Percentiles rank a stretch among this genome's conserved stretches.
These are phyloP conservation scores for Cladosporium sphaerospermum DNA, from an alignment of 2,329 filamentous ascomycete genomes.

Conservation along the genomic window DNA sequence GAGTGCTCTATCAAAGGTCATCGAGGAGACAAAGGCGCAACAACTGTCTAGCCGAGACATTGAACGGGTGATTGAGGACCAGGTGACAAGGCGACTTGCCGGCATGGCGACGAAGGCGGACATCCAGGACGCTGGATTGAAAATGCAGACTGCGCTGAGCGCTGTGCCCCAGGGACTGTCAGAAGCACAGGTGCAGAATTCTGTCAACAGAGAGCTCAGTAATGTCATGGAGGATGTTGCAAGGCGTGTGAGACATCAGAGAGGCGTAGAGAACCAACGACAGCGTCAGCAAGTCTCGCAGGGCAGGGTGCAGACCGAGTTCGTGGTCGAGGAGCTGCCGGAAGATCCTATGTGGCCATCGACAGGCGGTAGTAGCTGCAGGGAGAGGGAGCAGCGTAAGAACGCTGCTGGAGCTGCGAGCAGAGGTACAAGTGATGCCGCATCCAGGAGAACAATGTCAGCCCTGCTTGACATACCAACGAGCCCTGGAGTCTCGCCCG, in stretches of 20 bases:
- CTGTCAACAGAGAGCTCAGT: conserved; percentile 10
- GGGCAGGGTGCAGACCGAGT: background rate
- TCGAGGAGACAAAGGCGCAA: conserved; percentile 10
- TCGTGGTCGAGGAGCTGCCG: conserved; percentile 4
- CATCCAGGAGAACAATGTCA: too few species aligned
- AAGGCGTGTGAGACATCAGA: background rate
- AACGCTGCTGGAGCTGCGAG: too few species aligned
- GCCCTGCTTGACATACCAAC: too few species aligned
- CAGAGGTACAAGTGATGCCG: too few species aligned
- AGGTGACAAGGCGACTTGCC: conserved; percentile 7
- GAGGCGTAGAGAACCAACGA: background rate
- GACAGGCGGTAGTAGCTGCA: too few species aligned
- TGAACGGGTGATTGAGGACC: conserved; percentile 11
- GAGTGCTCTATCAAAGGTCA: conserved; percentile 10
- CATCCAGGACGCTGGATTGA: conserved; percentile 6
- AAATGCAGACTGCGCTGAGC: conserved; percentile 13
- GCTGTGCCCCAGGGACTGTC: conserved; percentile 3
- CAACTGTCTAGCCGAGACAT: conserved; percentile 10
- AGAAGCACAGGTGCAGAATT: conserved; percentile 9
- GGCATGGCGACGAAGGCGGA: conserved; percentile 14
- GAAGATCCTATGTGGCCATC: background rate
- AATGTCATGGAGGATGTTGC: conserved; percentile 10
- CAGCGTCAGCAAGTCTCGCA: background rate
- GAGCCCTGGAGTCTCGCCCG: too few species aligned
- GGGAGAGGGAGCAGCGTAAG: background rate